Percentiles rank a stretch among this genome's conserved stretches.
These are phyloP conservation scores for Cystobasidium ongulense DNA, from an alignment of 768 basidiomycete genomes.

Conservation along the genomic window DNA sequence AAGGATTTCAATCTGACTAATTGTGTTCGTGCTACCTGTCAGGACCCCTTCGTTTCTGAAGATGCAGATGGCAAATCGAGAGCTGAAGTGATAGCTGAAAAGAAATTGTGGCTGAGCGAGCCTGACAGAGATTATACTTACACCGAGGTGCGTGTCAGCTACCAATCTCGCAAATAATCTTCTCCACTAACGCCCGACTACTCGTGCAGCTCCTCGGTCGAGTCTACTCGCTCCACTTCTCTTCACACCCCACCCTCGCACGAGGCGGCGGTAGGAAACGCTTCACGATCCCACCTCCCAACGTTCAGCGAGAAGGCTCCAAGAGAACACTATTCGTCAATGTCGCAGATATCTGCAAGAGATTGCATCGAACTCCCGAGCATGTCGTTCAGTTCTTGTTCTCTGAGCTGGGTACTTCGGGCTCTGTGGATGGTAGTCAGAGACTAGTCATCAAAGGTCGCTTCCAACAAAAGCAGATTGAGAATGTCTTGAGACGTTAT, in stretches of 20 bases:
- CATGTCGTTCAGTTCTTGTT: constrained; percentile 96
- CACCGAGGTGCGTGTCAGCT: constrained; percentile 61
- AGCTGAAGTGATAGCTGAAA: constrained; percentile 67
- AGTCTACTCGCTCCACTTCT: constrained; percentile 82
- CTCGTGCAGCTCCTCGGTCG: constrained; percentile 71
- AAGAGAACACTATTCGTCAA: constrained; percentile 97
- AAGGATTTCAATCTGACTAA: not conserved
- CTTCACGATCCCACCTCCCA: constrained; percentile 94
- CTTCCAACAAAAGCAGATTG: constrained; percentile 97
- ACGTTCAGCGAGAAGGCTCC: constrained; percentile 88
- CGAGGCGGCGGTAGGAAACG: constrained; percentile 62
- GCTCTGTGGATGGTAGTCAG: constrained; percentile 82
- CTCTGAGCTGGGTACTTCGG: constrained; percentile 95
- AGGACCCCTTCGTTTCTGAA: constrained; percentile 37
- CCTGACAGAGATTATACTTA: constrained; percentile 96
- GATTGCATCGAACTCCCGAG: constrained; percentile 95
- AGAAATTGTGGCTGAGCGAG: constrained; percentile 63
- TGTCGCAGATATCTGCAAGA: constrained; percentile 91
- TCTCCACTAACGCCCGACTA: not conserved
- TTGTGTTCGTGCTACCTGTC: not conserved
- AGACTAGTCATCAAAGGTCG: constrained; percentile 93
- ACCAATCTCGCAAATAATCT: not conserved
- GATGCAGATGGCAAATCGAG: constrained; percentile 36
- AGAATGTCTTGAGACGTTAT: constrained; percentile 90
- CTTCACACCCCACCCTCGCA: constrained; percentile 78